Conservation (phyloP, 768 basidiomycete genomes). For the Kwoniella newhampshirensis region DNA sequence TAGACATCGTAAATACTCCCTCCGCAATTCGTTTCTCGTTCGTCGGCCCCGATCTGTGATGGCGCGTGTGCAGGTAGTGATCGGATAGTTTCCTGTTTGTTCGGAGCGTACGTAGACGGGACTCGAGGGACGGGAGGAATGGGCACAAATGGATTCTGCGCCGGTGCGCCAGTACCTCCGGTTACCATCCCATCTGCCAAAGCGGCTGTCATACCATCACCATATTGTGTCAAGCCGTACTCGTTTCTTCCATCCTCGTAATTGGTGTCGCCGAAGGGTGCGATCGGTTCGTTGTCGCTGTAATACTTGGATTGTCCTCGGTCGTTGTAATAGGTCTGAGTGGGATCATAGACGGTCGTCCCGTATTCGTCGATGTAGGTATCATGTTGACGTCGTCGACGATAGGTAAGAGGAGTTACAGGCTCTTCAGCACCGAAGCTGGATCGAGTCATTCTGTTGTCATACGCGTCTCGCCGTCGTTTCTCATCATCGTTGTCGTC, state of each 20-base stretch:
- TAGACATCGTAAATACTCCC: conserved; percentile 5
- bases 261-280: no score
- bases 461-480: background rate
- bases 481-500: conserved; percentile 13
- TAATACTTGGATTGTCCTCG: no score
- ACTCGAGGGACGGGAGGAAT: conserved; percentile 10
- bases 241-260: conserved; percentile 1
- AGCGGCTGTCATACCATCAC: conserved; percentile 9
- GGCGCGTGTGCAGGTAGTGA: conserved; percentile 2
- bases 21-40: background rate
- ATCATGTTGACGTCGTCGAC: background rate
- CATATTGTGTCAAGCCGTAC: background rate
- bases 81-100: conserved; percentile 9
- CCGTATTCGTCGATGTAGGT: background rate
- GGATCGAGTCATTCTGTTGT: conserved; percentile 12
- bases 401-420: conserved; percentile 4
- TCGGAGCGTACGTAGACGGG: background rate
- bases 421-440: conserved; percentile 19
- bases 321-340: background rate
- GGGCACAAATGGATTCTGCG: conserved; percentile 16
- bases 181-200: conserved; percentile 12
- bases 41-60: background rate
- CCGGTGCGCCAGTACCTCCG: background rate
- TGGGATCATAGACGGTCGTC: background rate
- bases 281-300: background rate